Evolutionary conservation across 192 early-diverging fungal genomes (phyloP).

Genomic region (Backusella morwellensis): DNA sequence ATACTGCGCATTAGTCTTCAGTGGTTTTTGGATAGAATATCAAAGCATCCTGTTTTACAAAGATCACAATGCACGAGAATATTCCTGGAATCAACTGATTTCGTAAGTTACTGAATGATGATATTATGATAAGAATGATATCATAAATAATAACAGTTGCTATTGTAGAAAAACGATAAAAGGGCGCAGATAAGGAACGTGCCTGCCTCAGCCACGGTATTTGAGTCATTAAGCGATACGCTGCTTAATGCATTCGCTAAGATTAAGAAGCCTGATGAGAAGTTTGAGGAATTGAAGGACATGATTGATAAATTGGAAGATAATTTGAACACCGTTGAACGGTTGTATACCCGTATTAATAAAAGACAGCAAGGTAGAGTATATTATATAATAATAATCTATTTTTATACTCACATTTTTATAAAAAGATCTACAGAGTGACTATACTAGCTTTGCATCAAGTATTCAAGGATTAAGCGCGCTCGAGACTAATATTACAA

Average conservation of each 20-base stretch:
- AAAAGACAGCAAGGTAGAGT: constrained; percentile 68
- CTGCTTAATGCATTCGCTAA: constrained; percentile 89
- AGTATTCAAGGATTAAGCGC: constrained; percentile 72
- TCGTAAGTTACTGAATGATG: constrained; percentile 34
- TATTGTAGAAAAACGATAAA: constrained; percentile 44
- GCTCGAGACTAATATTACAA: constrained; percentile 85
- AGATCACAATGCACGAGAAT: constrained; percentile 63
- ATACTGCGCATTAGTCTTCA: constrained; percentile 57
- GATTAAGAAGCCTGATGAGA: constrained; percentile 84
- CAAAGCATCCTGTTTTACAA: constrained; percentile 80
- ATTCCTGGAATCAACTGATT: constrained; percentile 86
- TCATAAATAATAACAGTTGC: neutral
- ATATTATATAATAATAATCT: neutral
- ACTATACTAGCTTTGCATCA: constrained; percentile 78
- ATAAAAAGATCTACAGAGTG: constrained; percentile 65
- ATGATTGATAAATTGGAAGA: constrained; percentile 81
- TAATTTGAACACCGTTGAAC: constrained; percentile 84
- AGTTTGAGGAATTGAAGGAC: constrained; percentile 82
- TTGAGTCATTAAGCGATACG: constrained; percentile 84
- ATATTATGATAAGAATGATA: neutral
- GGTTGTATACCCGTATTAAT: constrained; percentile 70
- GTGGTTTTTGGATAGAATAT: constrained; percentile 79
- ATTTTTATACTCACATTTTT: neutral
- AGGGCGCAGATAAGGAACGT: constrained; percentile 37
- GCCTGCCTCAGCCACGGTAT: constrained; percentile 50